Evolutionary conservation across 192 early-diverging fungal genomes (phyloP).

Genomic region (Coemansia aciculifera): DNA sequence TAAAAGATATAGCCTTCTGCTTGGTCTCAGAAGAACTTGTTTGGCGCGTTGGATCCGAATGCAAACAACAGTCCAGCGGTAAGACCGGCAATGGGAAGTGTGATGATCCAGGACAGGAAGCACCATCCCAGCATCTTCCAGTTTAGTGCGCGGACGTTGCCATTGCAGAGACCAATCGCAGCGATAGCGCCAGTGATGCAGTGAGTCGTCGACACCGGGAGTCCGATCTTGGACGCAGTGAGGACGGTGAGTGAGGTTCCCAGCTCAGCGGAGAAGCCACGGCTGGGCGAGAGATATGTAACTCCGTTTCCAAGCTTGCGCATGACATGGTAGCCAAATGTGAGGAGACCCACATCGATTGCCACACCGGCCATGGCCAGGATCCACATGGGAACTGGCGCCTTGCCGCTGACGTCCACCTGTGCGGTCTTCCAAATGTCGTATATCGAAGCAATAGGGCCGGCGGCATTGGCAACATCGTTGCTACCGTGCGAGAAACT

Average conservation of each 20-base stretch:
- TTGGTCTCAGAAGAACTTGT: slow-evolving; percentile 23
- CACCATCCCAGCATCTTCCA: slow-evolving; percentile 70
- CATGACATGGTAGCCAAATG: slow-evolving; percentile 80
- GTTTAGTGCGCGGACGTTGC: slow-evolving; percentile 66
- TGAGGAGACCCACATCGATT: slow-evolving; percentile 74
- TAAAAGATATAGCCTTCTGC: neutral
- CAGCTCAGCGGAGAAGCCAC: slow-evolving; percentile 79
- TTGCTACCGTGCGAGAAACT: slow-evolving; percentile 86
- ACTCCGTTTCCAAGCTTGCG: slow-evolving; percentile 78
- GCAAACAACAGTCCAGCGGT: slow-evolving; percentile 68
- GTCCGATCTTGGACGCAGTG: slow-evolving; percentile 73
- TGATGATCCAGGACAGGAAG: slow-evolving; percentile 73
- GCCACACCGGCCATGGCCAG: slow-evolving; percentile 69
- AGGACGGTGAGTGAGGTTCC: slow-evolving; percentile 75
- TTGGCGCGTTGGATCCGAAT: slow-evolving; percentile 59
- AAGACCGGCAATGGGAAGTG: slow-evolving; percentile 70
- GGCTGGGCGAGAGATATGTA: slow-evolving; percentile 77
- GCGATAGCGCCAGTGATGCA: slow-evolving; percentile 80
- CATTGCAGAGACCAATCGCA: slow-evolving; percentile 73
- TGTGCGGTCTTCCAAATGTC: slow-evolving; percentile 62
- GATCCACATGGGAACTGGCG: slow-evolving; percentile 73
- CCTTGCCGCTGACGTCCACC: slow-evolving; percentile 57
- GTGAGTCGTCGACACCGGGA: slow-evolving; percentile 83
- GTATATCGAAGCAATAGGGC: slow-evolving; percentile 76
- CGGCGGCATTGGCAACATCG: slow-evolving; percentile 85